Percentiles rank a stretch among this genome's conserved stretches.
Conservation (phyloP, 1,139 yeast species). For the Scheffersomyces titani region DNA sequence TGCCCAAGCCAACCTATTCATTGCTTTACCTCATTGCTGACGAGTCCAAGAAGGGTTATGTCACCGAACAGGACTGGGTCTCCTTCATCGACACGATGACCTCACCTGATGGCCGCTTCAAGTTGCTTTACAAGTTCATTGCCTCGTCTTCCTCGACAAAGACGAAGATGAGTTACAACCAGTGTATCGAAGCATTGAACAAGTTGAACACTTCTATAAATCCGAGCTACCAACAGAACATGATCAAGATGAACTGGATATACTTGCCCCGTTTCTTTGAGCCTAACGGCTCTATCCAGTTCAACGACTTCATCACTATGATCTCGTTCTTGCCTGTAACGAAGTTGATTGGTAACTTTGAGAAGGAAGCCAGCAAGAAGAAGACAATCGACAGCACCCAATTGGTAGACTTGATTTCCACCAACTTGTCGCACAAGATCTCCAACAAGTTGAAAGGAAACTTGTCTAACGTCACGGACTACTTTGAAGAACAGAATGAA, state of each 20-base stretch:
- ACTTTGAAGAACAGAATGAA: slow-evolving; percentile 32
- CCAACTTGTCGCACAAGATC: slow-evolving; percentile 46
- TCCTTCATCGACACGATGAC: slow-evolving; percentile 57
- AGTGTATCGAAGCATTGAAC: slow-evolving; percentile 41
- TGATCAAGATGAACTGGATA: slow-evolving; percentile 46
- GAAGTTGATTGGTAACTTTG: slow-evolving; percentile 48
- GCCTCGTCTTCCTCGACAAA: slow-evolving; percentile 8
- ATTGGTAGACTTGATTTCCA: slow-evolving; percentile 34
- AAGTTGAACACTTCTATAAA: slow-evolving; percentile 44
- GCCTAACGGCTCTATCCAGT: slow-evolving; percentile 40
- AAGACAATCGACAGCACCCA: slow-evolving; percentile 36
- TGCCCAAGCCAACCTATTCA: slow-evolving; percentile 41
- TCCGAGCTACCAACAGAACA: slow-evolving; percentile 44
- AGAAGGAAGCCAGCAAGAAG: slow-evolving; percentile 36
- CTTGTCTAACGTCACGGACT: slow-evolving; percentile 38
- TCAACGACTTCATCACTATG: slow-evolving; percentile 43
- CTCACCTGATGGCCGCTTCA: slow-evolving; percentile 58
- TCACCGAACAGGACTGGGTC: slow-evolving; percentile 61
- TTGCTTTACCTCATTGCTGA: slow-evolving; percentile 69
- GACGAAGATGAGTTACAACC: slow-evolving; percentile 32
- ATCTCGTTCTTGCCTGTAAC: slow-evolving; percentile 49
- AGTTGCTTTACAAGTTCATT: slow-evolving; percentile 39
- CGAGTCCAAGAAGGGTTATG: slow-evolving; percentile 59
- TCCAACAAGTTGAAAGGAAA: slow-evolving; percentile 39
- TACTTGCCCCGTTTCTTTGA: slow-evolving; percentile 45